Base-by-base conservation (phyloP, 2,329 filamentous ascomycete genomes). In the Penicillium frequentans region DNA sequence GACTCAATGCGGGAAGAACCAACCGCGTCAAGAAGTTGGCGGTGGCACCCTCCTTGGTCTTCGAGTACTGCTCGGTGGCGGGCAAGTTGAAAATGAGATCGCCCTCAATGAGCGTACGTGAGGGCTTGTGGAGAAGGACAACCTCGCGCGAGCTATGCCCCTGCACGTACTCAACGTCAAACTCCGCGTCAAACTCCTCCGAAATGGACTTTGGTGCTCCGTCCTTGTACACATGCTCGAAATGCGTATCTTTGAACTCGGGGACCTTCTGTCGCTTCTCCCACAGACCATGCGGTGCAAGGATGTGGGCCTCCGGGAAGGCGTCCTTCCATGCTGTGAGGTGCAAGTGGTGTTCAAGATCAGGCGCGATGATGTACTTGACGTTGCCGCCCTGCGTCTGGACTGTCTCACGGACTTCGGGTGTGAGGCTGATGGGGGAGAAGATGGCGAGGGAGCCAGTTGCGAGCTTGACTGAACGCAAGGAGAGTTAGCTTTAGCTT, bases 331-430 rank as follows among this genome's bases (percentile, higher is more conserved):
- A 99, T 49, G 90, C 82, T 0, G 90, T 88, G 53, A 99, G 73
- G 79, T 95, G 96, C 72, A 99, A 91, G 82, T 99, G 95, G 76
- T 99, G 95, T 79, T 99, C 92, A 52, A 90, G 82, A 73, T 99
- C 95, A 1, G 89, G 86, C 1, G 95, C 93, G 26, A 93, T 81
- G 64, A 99, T 87, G 81, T 98, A 98, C 64, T 83, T 84, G 51
- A 97, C 85, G 43, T 86, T 82, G 49, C 87, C 87, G 60, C 87
- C 87, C 55, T 91, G 78, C 33, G 79, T 73, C n/a, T 86, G 80
- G 21, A 85, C 75, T 54, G 82, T 77, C 51, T 90, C 79, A 60
- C 82, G 86, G 39, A 92, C 87, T 56, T 88, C 86, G 3, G 88
- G 83, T 3, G 93, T 98, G 55, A 97, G 83, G 14, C 89, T 90